phyloP scores from a whole-genome alignment of 2,329 filamentous ascomycete species.

The Diaporthe helianthi region DNA sequence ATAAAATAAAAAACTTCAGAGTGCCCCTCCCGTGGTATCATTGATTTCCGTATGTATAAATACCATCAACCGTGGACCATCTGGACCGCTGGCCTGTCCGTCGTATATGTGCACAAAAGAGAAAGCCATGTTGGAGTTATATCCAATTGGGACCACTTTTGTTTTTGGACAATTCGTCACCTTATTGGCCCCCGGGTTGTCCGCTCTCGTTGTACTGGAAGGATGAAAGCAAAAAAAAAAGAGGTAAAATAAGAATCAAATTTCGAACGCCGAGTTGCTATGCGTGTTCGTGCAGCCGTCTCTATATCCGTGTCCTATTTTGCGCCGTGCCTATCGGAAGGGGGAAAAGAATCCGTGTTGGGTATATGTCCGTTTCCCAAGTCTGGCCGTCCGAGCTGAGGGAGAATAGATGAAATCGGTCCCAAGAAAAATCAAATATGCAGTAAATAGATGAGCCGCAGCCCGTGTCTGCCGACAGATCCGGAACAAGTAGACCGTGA shows the following conservation, averaged over 20 bases:
- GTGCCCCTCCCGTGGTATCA: constrained; percentile 28
- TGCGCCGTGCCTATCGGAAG: constrained; percentile 22
- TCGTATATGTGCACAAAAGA: constrained; percentile 29
- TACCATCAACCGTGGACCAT: constrained; percentile 11
- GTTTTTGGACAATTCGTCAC: constrained; percentile 25
- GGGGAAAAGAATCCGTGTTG: constrained; percentile 12
- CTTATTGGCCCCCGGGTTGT: constrained; percentile 1
- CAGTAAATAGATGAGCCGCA: not conserved
- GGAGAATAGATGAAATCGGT: constrained; percentile 23
- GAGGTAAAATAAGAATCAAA: not conserved
- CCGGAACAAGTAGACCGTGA: not conserved
- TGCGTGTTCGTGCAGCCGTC: constrained; percentile 35
- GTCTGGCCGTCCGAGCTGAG: constrained; percentile 27
- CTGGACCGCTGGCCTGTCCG: not conserved
- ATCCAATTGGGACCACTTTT: not conserved
- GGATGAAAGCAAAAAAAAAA: not conserved
- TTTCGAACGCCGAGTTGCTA: constrained; percentile 30
- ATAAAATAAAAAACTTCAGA: constrained; percentile 5
- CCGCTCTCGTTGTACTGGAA: not conserved
- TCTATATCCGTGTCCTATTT: constrained; percentile 1
- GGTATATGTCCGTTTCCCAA: constrained; percentile 34
- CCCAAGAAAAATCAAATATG: not conserved
- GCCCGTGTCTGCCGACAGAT: not conserved
- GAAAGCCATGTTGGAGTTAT: not conserved
- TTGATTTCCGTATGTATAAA: constrained; percentile 21